phyloP scores from a whole-genome alignment of 805 yeast species.

The Saccharomycopsis sp. region DNA sequence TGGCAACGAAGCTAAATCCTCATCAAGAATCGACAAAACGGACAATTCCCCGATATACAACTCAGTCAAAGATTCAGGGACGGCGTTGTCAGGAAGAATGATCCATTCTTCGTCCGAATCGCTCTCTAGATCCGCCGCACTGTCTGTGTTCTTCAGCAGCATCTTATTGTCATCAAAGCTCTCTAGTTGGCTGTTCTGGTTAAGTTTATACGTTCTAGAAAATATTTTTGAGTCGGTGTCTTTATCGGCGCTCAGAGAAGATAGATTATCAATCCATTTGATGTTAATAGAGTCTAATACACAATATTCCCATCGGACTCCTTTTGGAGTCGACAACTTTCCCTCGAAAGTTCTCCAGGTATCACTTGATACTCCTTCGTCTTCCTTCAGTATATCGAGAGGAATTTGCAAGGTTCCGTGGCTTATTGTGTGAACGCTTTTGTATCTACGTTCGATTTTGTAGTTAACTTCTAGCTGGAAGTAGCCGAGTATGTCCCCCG shows the following conservation, averaged over 20 bases:
- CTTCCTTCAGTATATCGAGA: constrained; percentile 23
- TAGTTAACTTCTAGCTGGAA: constrained; percentile 32
- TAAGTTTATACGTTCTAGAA: constrained; percentile 12
- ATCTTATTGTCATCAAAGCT: not conserved
- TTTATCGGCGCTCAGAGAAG: constrained; percentile 11
- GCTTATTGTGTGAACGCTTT: constrained; percentile 26
- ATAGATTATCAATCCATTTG: constrained; percentile 20
- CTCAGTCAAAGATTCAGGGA: constrained; percentile 17
- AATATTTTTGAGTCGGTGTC: constrained; percentile 10
- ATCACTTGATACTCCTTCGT: constrained; percentile 7
- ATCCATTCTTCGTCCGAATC: constrained; percentile 24
- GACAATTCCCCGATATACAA: constrained; percentile 26
- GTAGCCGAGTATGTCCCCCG: constrained; percentile 20
- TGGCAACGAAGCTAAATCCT: constrained; percentile 12
- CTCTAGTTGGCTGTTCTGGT: not conserved
- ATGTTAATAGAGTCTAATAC: constrained; percentile 23
- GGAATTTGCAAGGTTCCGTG: constrained; percentile 31
- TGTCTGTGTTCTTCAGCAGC: not conserved
- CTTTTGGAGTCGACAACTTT: constrained; percentile 21
- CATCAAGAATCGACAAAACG: constrained; percentile 14
- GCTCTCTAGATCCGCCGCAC: not conserved
- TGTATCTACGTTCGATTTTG: constrained; percentile 30
- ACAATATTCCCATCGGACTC: constrained; percentile 24
- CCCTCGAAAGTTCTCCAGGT: constrained; percentile 24
- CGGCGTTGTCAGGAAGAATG: constrained; percentile 23